phyloP scores from a whole-genome alignment of 1,284 basidiomycete species.

The Cryptococcus hybrid region DNA sequence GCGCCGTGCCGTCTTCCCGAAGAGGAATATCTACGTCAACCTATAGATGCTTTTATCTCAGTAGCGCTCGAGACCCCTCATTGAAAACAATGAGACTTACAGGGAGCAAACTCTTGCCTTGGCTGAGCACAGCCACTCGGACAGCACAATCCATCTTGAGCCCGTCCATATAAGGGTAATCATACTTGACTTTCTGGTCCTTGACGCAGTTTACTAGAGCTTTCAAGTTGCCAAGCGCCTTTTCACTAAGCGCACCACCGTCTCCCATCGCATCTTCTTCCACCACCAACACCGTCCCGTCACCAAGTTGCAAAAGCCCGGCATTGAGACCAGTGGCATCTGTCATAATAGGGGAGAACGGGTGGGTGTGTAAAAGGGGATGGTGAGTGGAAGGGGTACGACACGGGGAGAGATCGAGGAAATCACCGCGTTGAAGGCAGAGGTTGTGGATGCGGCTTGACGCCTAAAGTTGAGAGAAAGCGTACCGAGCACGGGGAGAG shows the following conservation, averaged over 20 bases:
- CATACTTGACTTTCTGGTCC: slow-evolving; percentile 41
- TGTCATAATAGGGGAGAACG: slow-evolving; percentile 32
- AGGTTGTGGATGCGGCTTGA: slow-evolving; percentile 1
- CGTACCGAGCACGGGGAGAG: slow-evolving; percentile 38
- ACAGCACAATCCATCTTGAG: slow-evolving; percentile 46
- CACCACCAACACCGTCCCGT: slow-evolving; percentile 33
- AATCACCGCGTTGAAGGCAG: slow-evolving; percentile 15
- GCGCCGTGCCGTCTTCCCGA: background rate
- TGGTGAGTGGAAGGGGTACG: slow-evolving; percentile 31
- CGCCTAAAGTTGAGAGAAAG: slow-evolving; percentile 40
- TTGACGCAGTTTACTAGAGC: slow-evolving; percentile 34
- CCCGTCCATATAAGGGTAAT: slow-evolving; percentile 47
- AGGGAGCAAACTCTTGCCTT: slow-evolving; percentile 45
- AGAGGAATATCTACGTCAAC: slow-evolving; percentile 32
- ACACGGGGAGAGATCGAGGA: slow-evolving; percentile 25
- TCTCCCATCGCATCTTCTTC: slow-evolving; percentile 44
- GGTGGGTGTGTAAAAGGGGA: slow-evolving; percentile 34
- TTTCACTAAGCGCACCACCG: slow-evolving; percentile 42
- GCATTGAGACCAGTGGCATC: slow-evolving; percentile 36
- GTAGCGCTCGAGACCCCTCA: background rate
- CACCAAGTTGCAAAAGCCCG: slow-evolving; percentile 42
- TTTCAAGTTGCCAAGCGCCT: slow-evolving; percentile 42
- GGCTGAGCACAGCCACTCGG: slow-evolving; percentile 33
- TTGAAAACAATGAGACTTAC: slow-evolving; percentile 16
- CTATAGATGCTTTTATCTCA: slow-evolving; percentile 7